These are phyloP conservation scores for Trichophaea hybrida DNA, from an alignment of 2,329 filamentous ascomycete genomes.

Conservation along the genomic window DNA sequence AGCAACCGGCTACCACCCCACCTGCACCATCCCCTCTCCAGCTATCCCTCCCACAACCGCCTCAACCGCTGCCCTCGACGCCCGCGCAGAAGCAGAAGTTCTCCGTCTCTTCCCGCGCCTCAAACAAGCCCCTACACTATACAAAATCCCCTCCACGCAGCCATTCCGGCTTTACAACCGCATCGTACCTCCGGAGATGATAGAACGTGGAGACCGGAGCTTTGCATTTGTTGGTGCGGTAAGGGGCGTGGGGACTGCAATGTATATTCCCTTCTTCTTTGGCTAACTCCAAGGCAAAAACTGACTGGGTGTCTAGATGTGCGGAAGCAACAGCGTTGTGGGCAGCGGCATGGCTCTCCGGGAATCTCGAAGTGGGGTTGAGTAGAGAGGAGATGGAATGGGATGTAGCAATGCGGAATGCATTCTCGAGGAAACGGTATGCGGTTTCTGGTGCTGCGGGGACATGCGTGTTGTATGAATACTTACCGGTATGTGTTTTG, in stretches of 20 bases:
- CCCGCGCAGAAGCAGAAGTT: constrained; percentile 5
- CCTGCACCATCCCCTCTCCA: constrained; percentile 6
- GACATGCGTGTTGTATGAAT: constrained; percentile 11
- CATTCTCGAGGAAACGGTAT: constrained; percentile 14
- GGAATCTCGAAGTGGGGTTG: background rate
- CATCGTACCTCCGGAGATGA: constrained; percentile 2
- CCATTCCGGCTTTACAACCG: constrained; percentile 15
- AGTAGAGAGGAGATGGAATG: constrained; percentile 6
- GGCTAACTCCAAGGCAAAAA: background rate
- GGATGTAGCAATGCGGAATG: constrained; percentile 7
- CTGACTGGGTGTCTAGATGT: background rate
- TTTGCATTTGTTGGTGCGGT: background rate
- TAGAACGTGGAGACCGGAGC: background rate
- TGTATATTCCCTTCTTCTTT: background rate
- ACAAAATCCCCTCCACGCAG: constrained; percentile 3
- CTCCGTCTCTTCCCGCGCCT: constrained; percentile 10
- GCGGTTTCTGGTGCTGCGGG: constrained; percentile 12
- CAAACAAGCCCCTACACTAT: constrained; percentile 5
- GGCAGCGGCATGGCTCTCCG: background rate
- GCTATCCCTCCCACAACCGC: background rate
- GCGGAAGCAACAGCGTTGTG: background rate
- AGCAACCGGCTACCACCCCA: constrained; percentile 11
- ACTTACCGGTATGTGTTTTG: background rate
- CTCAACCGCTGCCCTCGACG: constrained; percentile 8
- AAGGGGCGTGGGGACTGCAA: background rate